A percentile compares a stretch with the other conserved stretches of the same genome.
Conservation (phyloP, 768 basidiomycete species). For the Inosperma sp. region DNA sequence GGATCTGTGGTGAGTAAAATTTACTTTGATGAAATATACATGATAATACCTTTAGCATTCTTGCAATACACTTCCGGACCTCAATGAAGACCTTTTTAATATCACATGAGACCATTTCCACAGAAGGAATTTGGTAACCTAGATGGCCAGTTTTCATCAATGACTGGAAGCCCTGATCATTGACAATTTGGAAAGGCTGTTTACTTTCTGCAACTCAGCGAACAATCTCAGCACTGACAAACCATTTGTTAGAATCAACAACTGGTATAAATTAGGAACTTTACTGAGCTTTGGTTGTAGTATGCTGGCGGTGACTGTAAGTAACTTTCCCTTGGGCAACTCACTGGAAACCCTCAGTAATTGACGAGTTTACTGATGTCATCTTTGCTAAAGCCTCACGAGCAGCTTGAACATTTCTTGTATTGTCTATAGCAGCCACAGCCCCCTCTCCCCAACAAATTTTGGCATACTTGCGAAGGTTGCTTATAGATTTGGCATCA, state of each 20-base stretch:
- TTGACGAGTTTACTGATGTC: conserved; percentile 16
- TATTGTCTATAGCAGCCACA: neutral
- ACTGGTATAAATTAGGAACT: conserved; percentile 2
- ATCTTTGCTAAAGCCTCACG: neutral
- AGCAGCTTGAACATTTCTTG: neutral
- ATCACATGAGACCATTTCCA: conserved; percentile 8
- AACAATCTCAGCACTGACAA: conserved; percentile 10
- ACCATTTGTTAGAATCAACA: neutral
- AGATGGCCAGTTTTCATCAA: conserved; percentile 11
- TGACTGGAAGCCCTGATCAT: conserved; percentile 9
- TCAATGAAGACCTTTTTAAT: conserved; percentile 9
- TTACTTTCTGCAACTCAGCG: conserved; percentile 12
- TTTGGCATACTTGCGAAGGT: conserved; percentile 13
- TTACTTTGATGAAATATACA: neutral
- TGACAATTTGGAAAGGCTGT: conserved; percentile 13
- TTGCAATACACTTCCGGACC: conserved; percentile 9
- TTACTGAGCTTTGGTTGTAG: conserved; percentile 21
- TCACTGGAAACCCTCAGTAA: conserved; percentile 27
- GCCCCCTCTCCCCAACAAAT: neutral
- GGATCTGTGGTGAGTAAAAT: neutral
- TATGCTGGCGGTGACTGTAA: conserved; percentile 18
- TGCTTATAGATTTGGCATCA: conserved; percentile 25
- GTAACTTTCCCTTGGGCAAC: conserved; percentile 26
- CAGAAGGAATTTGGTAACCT: conserved; percentile 3
- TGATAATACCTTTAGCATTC: conserved; percentile 11